These are phyloP conservation scores for Pilatotrama ljubarskyi DNA, from an alignment of 768 basidiomycete genomes.

Conservation along the genomic window DNA sequence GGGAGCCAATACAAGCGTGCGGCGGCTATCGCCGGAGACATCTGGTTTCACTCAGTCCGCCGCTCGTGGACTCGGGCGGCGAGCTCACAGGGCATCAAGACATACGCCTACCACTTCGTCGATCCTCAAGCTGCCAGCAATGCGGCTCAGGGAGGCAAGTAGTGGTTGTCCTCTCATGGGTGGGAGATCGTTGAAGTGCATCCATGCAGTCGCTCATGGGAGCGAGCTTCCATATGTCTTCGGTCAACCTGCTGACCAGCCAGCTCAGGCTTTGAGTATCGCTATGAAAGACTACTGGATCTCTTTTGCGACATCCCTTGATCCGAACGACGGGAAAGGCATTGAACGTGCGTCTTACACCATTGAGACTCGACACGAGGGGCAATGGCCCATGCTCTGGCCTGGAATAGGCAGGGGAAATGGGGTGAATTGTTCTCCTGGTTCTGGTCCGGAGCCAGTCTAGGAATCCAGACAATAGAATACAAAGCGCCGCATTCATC, in stretches of 20 bases:
- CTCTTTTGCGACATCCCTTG: slow-evolving; percentile 44
- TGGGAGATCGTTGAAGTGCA: no score
- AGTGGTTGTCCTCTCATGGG: neutral
- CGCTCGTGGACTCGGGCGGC: slow-evolving; percentile 44
- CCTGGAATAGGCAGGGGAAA: no score
- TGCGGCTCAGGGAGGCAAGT: slow-evolving; percentile 6
- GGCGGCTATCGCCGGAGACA: slow-evolving; percentile 43
- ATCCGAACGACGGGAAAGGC: slow-evolving; percentile 46
- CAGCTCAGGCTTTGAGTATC: slow-evolving; percentile 29
- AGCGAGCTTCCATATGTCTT: slow-evolving; percentile 27
- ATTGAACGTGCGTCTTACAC: slow-evolving; percentile 31
- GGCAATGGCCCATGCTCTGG: no score
- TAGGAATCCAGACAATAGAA: no score
- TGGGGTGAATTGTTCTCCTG: no score
- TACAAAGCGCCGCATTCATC: no score
- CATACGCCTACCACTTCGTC: slow-evolving; percentile 46
- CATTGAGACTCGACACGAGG: no score
- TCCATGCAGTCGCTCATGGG: slow-evolving; percentile 13
- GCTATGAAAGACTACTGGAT: slow-evolving; percentile 48
- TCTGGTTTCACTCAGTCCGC: slow-evolving; percentile 40
- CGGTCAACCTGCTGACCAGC: neutral
- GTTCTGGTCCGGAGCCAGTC: no score
- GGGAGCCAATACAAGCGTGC: slow-evolving; percentile 40
- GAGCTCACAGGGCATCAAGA: slow-evolving; percentile 36
- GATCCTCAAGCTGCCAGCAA: slow-evolving; percentile 32